These are phyloP conservation scores for Tetracladium maxilliforme DNA, from an alignment of 2,329 filamentous ascomycete genomes.

Conservation along the genomic window DNA sequence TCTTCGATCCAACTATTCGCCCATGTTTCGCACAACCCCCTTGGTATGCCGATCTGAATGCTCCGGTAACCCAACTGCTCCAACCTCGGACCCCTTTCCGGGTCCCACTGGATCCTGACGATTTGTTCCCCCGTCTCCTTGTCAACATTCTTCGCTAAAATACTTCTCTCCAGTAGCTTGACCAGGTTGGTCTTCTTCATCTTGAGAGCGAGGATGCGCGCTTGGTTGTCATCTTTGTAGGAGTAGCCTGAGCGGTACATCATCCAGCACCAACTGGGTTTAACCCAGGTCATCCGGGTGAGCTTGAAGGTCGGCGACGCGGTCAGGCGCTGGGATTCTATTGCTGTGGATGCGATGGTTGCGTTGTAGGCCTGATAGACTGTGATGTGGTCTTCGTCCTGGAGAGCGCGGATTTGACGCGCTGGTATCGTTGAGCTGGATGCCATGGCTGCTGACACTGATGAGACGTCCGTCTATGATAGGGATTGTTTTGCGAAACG, in stretches of 20 bases:
- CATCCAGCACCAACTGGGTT: slow-evolving; percentile 49
- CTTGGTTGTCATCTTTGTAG: slow-evolving; percentile 37
- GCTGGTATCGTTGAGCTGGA: slow-evolving; percentile 16
- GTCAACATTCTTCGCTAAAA: slow-evolving; percentile 14
- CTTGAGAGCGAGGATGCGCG: slow-evolving; percentile 39
- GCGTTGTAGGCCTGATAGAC: slow-evolving; percentile 46
- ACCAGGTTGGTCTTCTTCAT: slow-evolving; percentile 35
- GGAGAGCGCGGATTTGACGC: slow-evolving; percentile 36
- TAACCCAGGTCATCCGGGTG: slow-evolving; percentile 51
- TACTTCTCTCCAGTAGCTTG: slow-evolving; percentile 23
- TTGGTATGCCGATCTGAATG: slow-evolving; percentile 46
- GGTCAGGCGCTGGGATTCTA: slow-evolving; percentile 32
- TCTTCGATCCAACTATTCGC: slow-evolving; percentile 32
- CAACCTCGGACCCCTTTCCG: slow-evolving; percentile 33
- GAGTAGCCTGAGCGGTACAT: slow-evolving; percentile 48
- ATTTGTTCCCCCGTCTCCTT: slow-evolving; percentile 9
- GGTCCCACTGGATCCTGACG: slow-evolving; percentile 51
- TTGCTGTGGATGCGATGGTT: slow-evolving; percentile 35
- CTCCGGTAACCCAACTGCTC: slow-evolving; percentile 32
- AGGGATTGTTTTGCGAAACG: no score
- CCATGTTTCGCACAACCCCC: slow-evolving; percentile 26
- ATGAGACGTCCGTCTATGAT: no score
- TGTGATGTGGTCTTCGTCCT: slow-evolving; percentile 35
- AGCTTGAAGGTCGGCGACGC: slow-evolving; percentile 34
- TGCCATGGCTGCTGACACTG: no score